Base-by-base conservation (phyloP, 345 rosid genomes). In the Camelina laxa region DNA sequence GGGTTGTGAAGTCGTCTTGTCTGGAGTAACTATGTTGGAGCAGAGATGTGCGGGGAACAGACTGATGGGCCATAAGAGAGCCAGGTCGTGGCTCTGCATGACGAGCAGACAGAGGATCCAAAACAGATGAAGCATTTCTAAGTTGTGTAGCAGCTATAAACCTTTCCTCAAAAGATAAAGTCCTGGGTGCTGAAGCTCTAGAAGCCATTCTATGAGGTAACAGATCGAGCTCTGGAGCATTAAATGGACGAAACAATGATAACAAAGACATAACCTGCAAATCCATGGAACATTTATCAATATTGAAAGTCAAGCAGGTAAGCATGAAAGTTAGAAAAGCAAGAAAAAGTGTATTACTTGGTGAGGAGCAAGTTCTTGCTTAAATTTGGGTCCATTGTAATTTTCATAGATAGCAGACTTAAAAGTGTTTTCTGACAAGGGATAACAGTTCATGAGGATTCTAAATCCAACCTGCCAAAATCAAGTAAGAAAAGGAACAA, bases 381-480 rank as follows among this genome's bases (percentile, higher is more conserved):
- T 79, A 67, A 83, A 83, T 77, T 83, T 85, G 42, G 65, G 9
- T 13, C 87, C 87, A 19, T 55, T 76, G 80, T 79, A 79, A 69
- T 85, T 83, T 39, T 80, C 73, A 79, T 49, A 57, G 73, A 87
- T 83, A 56, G 79, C 80, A 56, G 73, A 69, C 74, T 65, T 83
- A 58, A 87, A 82, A 67, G 68, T 58, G 65, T 69, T 69, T 51
- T 87, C 91, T 14, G 77, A 70, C 80, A 87, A 44, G 10, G 91
- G 87, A 27, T 78, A 80, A 80, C 87, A 85, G 63, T 82, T 84
- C 67, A 35, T 65, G 58, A 56, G 69, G 30, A 85, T 87, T 63
- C 69, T 80, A 74, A 87, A 87, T 38, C 80, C 74, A 69, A 83
- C 88, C 88, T 87, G 80, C 60, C 60, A 60, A 54, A 38, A 75